Evolutionary conservation across 345 rosid genomes (phyloP).

Genomic region (Eucalyptus polyanthemos): DNA sequence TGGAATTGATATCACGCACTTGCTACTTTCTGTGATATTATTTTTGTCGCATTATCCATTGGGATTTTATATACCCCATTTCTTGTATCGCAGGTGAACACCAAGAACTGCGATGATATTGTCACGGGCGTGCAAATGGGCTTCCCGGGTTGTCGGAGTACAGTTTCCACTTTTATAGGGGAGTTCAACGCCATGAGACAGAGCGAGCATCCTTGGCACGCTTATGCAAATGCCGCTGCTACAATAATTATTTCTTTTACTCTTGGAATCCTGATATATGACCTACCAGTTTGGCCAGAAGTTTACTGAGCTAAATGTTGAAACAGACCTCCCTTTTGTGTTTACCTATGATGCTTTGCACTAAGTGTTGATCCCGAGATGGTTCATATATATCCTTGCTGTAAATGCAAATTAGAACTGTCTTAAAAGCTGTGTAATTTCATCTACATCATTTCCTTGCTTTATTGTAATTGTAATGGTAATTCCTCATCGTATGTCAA

Average conservation of each 20-base stretch:
- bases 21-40: neutral
- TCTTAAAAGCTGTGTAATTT: neutral
- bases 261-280: constrained; percentile 44
- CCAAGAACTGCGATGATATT: constrained; percentile 27
- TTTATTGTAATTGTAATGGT: neutral
- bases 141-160: constrained; percentile 67
- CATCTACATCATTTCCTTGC: neutral
- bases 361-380: too few species aligned
- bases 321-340: neutral
- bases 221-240: constrained; percentile 40
- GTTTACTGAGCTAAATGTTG: neutral
- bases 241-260: constrained; percentile 36
- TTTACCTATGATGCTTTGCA: too few species aligned
- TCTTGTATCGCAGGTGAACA: constrained; percentile 26
- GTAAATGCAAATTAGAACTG: neutral
- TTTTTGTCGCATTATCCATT: neutral
- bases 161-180: constrained; percentile 74
- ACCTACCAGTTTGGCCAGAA: constrained; percentile 40
- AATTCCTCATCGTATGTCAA: too few species aligned
- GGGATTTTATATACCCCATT: neutral
- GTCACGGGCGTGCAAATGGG: constrained; percentile 56
- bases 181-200: constrained; percentile 87
- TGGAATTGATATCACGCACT: neutral
- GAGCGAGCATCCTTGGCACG: constrained; percentile 9
- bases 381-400: neutral